phyloP scores from a whole-genome alignment of 768 basidiomycete genomes.

The Inosperma sp. region DNA sequence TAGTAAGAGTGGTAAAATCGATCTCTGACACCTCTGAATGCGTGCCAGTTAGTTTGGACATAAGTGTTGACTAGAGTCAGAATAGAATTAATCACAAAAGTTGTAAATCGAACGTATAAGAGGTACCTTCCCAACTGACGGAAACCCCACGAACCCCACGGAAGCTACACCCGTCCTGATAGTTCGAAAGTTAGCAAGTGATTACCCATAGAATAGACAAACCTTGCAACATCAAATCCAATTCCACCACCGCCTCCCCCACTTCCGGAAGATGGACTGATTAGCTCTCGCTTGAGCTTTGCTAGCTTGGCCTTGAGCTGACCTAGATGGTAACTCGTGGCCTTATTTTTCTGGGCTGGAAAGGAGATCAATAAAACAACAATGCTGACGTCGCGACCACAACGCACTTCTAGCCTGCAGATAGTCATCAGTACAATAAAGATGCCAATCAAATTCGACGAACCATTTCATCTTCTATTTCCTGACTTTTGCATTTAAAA shows the following conservation, averaged over 20 bases:
- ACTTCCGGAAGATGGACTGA: constrained; percentile 66
- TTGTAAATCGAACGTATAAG: neutral
- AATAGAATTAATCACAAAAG: constrained; percentile 3
- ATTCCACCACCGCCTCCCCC: constrained; percentile 86
- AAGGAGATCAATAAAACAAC: constrained; percentile 15
- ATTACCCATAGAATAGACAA: constrained; percentile 9
- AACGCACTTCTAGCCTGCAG: constrained; percentile 73
- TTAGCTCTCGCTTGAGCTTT: constrained; percentile 92
- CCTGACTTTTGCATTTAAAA: constrained; percentile 41
- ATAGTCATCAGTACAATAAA: constrained; percentile 18
- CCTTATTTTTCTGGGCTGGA: constrained; percentile 93
- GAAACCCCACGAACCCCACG: constrained; percentile 89
- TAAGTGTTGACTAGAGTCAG: constrained; percentile 89
- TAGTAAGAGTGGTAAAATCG: constrained; percentile 94
- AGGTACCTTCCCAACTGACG: constrained; percentile 87
- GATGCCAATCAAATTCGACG: constrained; percentile 25
- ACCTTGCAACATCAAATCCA: constrained; percentile 94
- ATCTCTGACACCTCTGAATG: constrained; percentile 95
- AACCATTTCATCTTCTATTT: constrained; percentile 98
- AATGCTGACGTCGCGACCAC: neutral
- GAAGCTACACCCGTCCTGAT: constrained; percentile 90
- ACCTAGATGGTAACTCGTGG: constrained; percentile 92
- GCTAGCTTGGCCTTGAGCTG: constrained; percentile 98
- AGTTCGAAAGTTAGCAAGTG: neutral
- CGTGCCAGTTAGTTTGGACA: constrained; percentile 95